Percentiles rank a stretch among this genome's conserved stretches.
Conservation (phyloP, 176 grass and related monocot genomes). For the Oryza meridionalis region DNA sequence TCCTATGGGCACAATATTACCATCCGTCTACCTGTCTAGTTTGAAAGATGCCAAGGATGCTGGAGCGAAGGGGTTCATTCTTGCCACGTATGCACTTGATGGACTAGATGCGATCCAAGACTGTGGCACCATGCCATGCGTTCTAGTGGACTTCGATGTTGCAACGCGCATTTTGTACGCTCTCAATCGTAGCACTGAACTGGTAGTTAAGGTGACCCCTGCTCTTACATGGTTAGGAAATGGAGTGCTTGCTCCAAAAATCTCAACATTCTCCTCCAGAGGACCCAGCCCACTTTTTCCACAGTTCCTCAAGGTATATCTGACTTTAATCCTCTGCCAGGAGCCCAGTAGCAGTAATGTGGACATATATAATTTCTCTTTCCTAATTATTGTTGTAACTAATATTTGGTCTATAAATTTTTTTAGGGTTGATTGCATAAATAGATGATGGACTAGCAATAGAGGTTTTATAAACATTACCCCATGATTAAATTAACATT, state of each 20-base stretch:
- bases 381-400: too few relatives aligned
- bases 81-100: neutral
- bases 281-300: neutral
- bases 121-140: neutral
- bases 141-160: neutral
- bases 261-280: neutral
- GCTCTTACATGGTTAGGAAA: neutral
- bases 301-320: neutral
- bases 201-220: neutral
- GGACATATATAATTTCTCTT: too few relatives aligned
- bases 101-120: accelerated
- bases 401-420: too few relatives aligned
- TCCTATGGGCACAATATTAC: neutral
- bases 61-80: neutral
- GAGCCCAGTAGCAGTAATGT: too few relatives aligned
- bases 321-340: too few relatives aligned
- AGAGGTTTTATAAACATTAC: too few relatives aligned
- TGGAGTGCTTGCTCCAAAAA: neutral
- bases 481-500: too few relatives aligned
- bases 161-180: neutral
- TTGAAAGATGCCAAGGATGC: neutral
- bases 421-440: too few relatives aligned
- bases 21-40: accelerated
- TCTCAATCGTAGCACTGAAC: accelerated
- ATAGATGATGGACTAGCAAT: too few relatives aligned